Base-by-base conservation (phyloP, 1,284 basidiomycete genomes). In the Leucoagaricus sp. region DNA sequence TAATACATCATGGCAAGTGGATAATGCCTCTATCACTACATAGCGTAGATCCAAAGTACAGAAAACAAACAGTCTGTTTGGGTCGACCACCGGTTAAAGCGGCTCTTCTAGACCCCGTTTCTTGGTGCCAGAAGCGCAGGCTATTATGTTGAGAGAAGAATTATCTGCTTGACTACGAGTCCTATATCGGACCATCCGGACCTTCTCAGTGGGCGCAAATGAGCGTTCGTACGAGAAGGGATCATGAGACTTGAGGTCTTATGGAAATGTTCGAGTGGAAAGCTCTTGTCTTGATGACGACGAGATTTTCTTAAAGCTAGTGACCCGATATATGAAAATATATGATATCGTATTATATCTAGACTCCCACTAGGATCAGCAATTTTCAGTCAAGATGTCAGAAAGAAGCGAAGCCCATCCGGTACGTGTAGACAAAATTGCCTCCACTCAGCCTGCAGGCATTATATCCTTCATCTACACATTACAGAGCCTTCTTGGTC, bases 331-430 rank as follows among this genome's bases (percentile, higher is more conserved):
- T 6, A 38, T 38, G 36, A 38, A 38, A n/a, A 10, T n/a, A n/a
- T 38, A 38, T 38, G 13, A n/a, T 38, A n/a, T 46, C 44, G 40
- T n/a, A 28, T 26, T 12, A 48, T 31, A 25, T 31, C 40, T 19
- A 31, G 36, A 9, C 28, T 52, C 50, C 21, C 49, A 26, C 21
- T 26, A 29, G 19, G 19, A 40, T n/a, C n/a, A 40, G 21, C 41
- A 48, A 38, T 31, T 15, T 26, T n/a, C 1, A 49, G 13, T 38
- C 29, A 49, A 53, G 26, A 26, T 87, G 84, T 87, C 62, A 75
- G 84, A 82, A 79, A 78, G 80, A 81, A 81, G 85, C 85, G 85
- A 88, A 88, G 84, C 85, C 74, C 75, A 59, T 64, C 60, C 64
- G 65, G 59, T 68, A 69, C 64, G 62, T 55, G 54, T 59, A 60